phyloP scores from a whole-genome alignment of 257 asterid species.

The Scutellaria minor region DNA sequence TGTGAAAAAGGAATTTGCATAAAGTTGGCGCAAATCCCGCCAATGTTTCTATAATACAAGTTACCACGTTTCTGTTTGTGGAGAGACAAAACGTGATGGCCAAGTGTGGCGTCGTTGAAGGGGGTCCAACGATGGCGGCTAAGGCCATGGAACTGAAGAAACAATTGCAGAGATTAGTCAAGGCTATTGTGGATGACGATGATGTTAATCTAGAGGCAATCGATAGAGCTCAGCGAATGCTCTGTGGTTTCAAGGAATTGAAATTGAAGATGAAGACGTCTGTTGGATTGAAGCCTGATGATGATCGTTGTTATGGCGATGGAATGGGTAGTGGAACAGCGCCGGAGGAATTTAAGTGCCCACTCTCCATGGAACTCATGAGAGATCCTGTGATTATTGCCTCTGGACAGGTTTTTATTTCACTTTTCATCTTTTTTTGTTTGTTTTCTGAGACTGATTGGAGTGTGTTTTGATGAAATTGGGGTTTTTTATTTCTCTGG shows the following conservation, averaged over 20 bases:
- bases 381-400: conserved; percentile 83
- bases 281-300: not conserved
- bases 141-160: conserved; percentile 61
- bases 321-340: conserved; percentile 34
- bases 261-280: conserved; percentile 46
- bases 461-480: too few relatives aligned
- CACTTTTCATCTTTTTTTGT: not conserved
- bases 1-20: too few relatives aligned
- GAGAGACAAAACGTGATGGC: conserved; percentile 51
- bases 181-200: conserved; percentile 58
- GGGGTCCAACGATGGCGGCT: conserved; percentile 48
- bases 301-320: conserved; percentile 5
- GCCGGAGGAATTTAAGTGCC: conserved; percentile 81
- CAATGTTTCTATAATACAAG: not conserved
- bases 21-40: not conserved
- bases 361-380: conserved; percentile 77
- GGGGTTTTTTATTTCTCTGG: too few relatives aligned
- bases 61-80: not conserved
- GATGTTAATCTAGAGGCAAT: conserved; percentile 55
- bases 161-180: conserved; percentile 67
- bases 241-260: conserved; percentile 56
- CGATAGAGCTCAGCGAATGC: conserved; percentile 61
- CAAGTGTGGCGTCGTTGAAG: conserved; percentile 64
- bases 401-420: conserved; percentile 75
- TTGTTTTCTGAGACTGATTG: too few relatives aligned